A percentile compares a stretch with the other conserved stretches of the same genome.
Conservation (phyloP, 331 rosid genomes). For the Acacia concinna region DNA sequence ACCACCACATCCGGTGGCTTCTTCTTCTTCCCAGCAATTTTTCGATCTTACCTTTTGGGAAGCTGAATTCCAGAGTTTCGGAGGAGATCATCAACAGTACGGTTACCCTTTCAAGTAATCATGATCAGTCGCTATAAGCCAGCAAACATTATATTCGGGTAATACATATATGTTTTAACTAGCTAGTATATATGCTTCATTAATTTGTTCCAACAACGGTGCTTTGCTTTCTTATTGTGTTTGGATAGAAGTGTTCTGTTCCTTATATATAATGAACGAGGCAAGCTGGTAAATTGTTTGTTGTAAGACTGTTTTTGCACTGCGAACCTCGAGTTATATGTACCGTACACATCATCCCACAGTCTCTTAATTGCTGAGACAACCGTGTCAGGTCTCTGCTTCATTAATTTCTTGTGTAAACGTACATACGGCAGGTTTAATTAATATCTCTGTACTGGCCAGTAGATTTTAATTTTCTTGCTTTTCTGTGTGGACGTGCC, state of each 20-base stretch:
- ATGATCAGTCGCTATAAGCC: neutral
- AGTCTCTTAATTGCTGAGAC: neutral
- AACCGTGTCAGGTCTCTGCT: neutral
- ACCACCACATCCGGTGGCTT: neutral
- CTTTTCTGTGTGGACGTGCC: neutral
- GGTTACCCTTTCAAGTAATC: neutral
- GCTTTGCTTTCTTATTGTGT: neutral
- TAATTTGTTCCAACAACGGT: neutral
- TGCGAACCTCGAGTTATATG: neutral
- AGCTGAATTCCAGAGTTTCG: constrained; percentile 2
- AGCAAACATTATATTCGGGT: neutral
- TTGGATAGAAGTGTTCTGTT: neutral
- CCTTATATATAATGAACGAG: neutral
- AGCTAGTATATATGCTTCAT: neutral
- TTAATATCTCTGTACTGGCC: neutral
- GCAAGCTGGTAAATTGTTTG: neutral
- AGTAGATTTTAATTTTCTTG: neutral
- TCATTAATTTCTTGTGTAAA: neutral
- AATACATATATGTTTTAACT: neutral
- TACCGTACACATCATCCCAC: neutral
- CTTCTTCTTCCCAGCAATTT: constrained; percentile 6
- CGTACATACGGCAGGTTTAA: neutral
- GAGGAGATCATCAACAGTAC: neutral
- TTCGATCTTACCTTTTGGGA: constrained; percentile 25
- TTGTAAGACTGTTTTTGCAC: neutral